Conservation (phyloP, 257 asterid genomes). For the Solanum peruvianum region DNA sequence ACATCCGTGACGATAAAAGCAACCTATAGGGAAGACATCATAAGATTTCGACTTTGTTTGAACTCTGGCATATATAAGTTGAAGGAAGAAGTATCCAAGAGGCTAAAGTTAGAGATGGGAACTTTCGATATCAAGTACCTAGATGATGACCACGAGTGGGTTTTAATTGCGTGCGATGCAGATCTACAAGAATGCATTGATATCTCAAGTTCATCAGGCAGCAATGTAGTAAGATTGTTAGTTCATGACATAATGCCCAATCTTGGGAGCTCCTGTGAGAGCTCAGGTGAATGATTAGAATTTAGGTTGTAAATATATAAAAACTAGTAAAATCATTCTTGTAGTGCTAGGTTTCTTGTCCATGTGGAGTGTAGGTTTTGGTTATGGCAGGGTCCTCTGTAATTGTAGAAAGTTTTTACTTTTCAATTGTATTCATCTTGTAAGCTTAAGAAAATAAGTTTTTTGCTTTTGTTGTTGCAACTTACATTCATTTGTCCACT, state of each 20-base stretch:
- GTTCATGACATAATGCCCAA: conserved; percentile 58
- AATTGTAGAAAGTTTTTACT: conserved; percentile 6
- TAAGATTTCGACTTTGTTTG: conserved; percentile 52
- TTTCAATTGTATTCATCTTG: background rate
- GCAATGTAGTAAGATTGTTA: conserved; percentile 46
- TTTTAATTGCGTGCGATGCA: conserved; percentile 54
- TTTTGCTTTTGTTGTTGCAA: background rate
- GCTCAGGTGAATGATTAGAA: conserved; percentile 54
- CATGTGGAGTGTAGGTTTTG: conserved; percentile 28
- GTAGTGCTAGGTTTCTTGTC: conserved; percentile 23
- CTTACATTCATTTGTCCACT: background rate
- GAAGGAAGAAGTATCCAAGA: conserved; percentile 72
- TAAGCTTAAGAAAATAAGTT: background rate
- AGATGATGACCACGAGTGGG: conserved; percentile 93
- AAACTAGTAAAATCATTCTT: conserved; percentile 24
- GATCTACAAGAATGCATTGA: conserved; percentile 69
- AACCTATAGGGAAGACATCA: conserved; percentile 57
- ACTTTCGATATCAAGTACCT: conserved; percentile 71
- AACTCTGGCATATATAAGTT: conserved; percentile 41
- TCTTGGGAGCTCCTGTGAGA: conserved; percentile 78
- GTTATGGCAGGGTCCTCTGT: background rate
- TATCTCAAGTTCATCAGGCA: conserved; percentile 37
- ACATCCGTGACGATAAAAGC: conserved; percentile 69
- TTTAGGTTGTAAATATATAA: conserved; percentile 25
- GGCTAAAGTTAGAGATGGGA: conserved; percentile 68